Percentiles rank a stretch among this genome's conserved stretches.
Conservation (phyloP, 495 filamentous ascomycete species). For the Pseudotulostoma volvatum region DNA sequence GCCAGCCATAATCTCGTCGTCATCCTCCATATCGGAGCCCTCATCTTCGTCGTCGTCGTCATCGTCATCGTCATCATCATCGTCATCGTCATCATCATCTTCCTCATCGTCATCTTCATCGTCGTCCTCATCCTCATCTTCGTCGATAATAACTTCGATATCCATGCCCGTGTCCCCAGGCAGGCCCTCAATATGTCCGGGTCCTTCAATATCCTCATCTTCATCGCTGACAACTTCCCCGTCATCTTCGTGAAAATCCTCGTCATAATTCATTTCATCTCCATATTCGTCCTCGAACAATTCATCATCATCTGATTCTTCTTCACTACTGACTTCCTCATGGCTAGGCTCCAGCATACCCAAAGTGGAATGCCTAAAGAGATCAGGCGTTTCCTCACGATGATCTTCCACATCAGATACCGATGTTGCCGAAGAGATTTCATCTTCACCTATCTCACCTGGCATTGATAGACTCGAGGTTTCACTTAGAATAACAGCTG, state of each 20-base stretch:
- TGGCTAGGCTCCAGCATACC: slow-evolving; percentile 83
- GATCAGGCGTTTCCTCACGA: slow-evolving; percentile 90
- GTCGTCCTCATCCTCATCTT: slow-evolving; percentile 45
- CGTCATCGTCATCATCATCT: slow-evolving; percentile 46
- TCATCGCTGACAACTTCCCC: slow-evolving; percentile 82
- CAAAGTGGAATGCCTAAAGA: slow-evolving; percentile 89
- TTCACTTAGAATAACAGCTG: slow-evolving; percentile 71
- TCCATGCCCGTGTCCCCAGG: slow-evolving; percentile 60
- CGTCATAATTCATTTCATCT: slow-evolving; percentile 83
- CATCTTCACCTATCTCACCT: slow-evolving; percentile 64
- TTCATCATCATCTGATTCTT: slow-evolving; percentile 59
- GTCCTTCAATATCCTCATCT: slow-evolving; percentile 61
- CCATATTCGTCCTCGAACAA: slow-evolving; percentile 75
- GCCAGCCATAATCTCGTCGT: slow-evolving; percentile 33
- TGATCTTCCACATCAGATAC: slow-evolving; percentile 75
- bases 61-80: slow-evolving; percentile 32
- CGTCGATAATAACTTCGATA: slow-evolving; percentile 74
- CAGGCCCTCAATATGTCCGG: slow-evolving; percentile 75
- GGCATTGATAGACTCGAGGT: slow-evolving; percentile 51
- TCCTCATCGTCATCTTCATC: slow-evolving; percentile 49
- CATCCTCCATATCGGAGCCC: slow-evolving; percentile 29
- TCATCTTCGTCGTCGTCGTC: slow-evolving; percentile 40
- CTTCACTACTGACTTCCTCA: slow-evolving; percentile 53
- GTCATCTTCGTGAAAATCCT: slow-evolving; percentile 57
- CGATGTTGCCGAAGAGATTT: slow-evolving; percentile 78